Base-by-base conservation (phyloP, 2,329 filamentous ascomycete genomes). In the Ophiocordyceps sinensis region DNA sequence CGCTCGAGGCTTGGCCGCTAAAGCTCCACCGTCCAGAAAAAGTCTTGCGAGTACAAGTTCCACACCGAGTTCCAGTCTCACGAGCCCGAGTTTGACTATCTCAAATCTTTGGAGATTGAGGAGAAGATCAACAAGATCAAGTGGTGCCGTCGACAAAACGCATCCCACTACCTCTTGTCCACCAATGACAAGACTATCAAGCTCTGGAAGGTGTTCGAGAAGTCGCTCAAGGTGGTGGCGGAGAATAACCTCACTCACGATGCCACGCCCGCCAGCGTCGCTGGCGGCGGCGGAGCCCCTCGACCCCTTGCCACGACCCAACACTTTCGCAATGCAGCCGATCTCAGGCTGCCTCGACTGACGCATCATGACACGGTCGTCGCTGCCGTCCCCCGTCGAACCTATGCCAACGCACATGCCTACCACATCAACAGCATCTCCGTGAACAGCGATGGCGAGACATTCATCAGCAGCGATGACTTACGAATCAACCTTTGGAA, bases 61-160 rank as follows among this genome's bases (percentile, higher is more conserved):
- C 91, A 98, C 65, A 98, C 91, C 62, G 91, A 98, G 61, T 98
- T 98, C 56, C 91, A 98, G 70, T 98, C 91, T 54, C 91, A 98
- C 68, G 91, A 98, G 62, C 91, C 91, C 48, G 91, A 98, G 65
- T 98, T 98, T 64, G 91, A 98, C 65, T 98, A 98, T 63, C 77
- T 98, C 50, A 98, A 98, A 67, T 98, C 91, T 29, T 75, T 98
- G 53, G 91, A 98, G 66, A 98, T 98, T 58, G 91, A 98, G 73
- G 91, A 98, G 67, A 98, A 98, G 71, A 98, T 98, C 75, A 98
- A 98, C 75, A 98, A 98, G 73, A 98, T 98, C 69, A 98, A 96
- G 66, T 98, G 91, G 91, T 98, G 91, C 64, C 81, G 84, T 59
- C 82, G 91, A 65, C 89, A 96, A 66, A 98, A 98, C 71, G 85